Conservation (phyloP, 129 eudicot species). For the Glebionis coronaria region DNA sequence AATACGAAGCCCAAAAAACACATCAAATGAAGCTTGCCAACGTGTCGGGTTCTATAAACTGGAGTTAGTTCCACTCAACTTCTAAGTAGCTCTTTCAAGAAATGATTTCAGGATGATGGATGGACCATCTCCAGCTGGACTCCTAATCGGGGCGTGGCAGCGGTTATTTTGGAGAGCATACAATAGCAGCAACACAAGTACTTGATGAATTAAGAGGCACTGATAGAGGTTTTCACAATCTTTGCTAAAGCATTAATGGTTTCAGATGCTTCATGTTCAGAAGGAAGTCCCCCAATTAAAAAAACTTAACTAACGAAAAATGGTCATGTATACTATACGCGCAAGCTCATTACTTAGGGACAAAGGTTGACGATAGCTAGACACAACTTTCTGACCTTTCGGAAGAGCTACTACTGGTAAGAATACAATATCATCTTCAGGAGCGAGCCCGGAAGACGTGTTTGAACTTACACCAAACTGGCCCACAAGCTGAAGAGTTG, state of each 20-base stretch:
- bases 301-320: slow-evolving; percentile 83
- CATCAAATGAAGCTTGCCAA: slow-evolving; percentile 97
- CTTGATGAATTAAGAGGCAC: slow-evolving; percentile 68
- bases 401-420: slow-evolving; percentile 69
- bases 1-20: slow-evolving; percentile 74
- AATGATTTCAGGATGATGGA: slow-evolving; percentile 63
- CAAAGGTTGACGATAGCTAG: slow-evolving; percentile 65
- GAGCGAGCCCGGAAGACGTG: slow-evolving; percentile 48
- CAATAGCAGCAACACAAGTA: slow-evolving; percentile 96
- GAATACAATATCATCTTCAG: slow-evolving; percentile 79
- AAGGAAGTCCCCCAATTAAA: slow-evolving; percentile 73
- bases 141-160: slow-evolving; percentile 90
- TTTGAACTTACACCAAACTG: slow-evolving; percentile 75
- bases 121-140: slow-evolving; percentile 90
- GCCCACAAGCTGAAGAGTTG: slow-evolving; percentile 85
- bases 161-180: slow-evolving; percentile 93
- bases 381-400: slow-evolving; percentile 76
- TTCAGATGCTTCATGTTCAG: slow-evolving; percentile 50
- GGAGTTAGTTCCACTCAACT: slow-evolving; percentile 37
- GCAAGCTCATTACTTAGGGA: slow-evolving; percentile 77
- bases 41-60: slow-evolving; percentile 57
- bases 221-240: slow-evolving; percentile 48
- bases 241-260: slow-evolving; percentile 56
- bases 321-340: slow-evolving; percentile 87
- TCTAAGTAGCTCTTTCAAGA: slow-evolving; percentile 63